Base-by-base conservation (phyloP, 306 rosid genomes). In the Vigna nakashimae region DNA sequence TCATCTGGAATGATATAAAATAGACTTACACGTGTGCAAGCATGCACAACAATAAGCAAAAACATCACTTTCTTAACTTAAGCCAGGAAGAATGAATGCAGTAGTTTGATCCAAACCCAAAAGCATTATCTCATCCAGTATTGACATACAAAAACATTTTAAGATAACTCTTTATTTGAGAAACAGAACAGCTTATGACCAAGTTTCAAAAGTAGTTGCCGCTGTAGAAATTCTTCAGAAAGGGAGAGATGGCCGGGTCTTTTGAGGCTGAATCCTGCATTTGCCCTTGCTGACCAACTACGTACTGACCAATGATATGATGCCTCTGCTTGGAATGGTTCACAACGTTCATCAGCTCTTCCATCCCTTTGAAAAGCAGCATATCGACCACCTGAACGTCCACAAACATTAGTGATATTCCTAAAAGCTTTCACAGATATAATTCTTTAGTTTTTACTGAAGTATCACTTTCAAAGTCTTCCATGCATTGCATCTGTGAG, bases 261-360 rank as follows among this genome's bases (percentile, higher is more conserved):
- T 92, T 91, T 6, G 82, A n/a, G 62, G 80, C 87, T 85, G 53
- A 68, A 66, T 95, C 99, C 77, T 84, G 91, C 86, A 77, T 79
- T 49, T 80, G 87, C 63, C 86, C 93, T 14, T 86, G 80, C 1
- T 53, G 83, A 74, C 91, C 91, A 1, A 91, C 87, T 80, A 95
- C 98, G 20, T 92, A 95, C 81, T 88, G 99, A 52, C 99, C 99
- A 75, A 95, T 75, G 53, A 92, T 84, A 83, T 95, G 99, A 82
- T 95, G 99, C 77, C 99, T 91, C 80, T 92, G 98, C 96, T 95
- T 92, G 76, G 98, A 90, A 76, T 92, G 98, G 66, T 95, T 82
- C 71, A 84, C 86, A 45, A 95, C 77, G 83, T 91, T 91, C 52
- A 78, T 84, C 74, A 95, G 88, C 92, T 92, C 99, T 85, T 92